phyloP scores from a whole-genome alignment of 2,329 filamentous ascomycete species.

The Pseudogymnoascus sp. region DNA sequence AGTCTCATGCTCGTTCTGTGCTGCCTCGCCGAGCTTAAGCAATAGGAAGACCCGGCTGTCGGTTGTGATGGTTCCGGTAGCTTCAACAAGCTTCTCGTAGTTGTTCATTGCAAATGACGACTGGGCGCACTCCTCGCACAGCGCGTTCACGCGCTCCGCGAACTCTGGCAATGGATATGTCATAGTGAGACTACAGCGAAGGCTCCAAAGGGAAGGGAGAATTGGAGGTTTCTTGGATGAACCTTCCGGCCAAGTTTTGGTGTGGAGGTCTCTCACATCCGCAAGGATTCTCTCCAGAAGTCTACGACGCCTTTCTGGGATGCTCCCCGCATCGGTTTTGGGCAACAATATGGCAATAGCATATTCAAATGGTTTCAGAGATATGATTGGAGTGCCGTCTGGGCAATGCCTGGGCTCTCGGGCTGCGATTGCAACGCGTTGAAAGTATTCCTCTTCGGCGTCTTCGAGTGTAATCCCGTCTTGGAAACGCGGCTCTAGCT shows the following conservation, averaged over 20 bases:
- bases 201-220: background rate
- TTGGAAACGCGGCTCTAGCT: background rate
- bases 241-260: background rate
- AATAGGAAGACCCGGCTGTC: background rate
- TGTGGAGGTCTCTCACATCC: background rate
- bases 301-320: background rate
- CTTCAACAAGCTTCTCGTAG: background rate
- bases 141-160: background rate
- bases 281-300: background rate
- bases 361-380: background rate
- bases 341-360: background rate
- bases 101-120: background rate
- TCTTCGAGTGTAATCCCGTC: background rate
- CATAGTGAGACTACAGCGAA: background rate
- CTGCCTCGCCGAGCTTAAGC: background rate
- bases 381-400: background rate
- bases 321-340: background rate
- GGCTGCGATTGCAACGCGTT: background rate
- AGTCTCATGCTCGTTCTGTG: background rate
- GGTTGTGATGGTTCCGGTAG: background rate
- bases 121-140: background rate
- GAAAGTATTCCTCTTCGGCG: background rate
- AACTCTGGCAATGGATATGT: background rate
- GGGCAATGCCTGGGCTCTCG: background rate
- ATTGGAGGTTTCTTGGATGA: background rate